phyloP scores from a whole-genome alignment of 371 early-diverging fungal species.

The Circinella umbellata region DNA sequence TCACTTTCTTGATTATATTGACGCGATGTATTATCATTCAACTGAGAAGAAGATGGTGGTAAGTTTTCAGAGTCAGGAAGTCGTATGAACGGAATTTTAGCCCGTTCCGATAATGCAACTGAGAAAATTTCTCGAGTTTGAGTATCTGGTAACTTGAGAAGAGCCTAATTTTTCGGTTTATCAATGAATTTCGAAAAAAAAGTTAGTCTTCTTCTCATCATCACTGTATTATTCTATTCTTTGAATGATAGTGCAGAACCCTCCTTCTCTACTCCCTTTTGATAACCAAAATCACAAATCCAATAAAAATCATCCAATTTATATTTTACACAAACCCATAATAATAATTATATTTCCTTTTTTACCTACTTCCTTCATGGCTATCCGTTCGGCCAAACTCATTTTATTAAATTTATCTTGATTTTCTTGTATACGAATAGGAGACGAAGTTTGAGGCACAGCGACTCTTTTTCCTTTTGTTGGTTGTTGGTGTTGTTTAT shows the following conservation, averaged over 20 bases:
- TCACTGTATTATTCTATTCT: conserved; percentile 3
- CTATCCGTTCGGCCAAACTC: background rate
- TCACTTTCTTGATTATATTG: background rate
- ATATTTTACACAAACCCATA: background rate
- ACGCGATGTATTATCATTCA: conserved; percentile 3
- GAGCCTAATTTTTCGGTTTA: background rate
- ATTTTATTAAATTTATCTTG: conserved; percentile 3
- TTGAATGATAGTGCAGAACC: background rate
- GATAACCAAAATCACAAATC: background rate
- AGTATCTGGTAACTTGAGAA: conserved; percentile 19
- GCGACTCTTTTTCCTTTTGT: conserved; percentile 3
- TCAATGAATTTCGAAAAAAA: background rate
- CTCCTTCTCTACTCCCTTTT: too few relatives aligned
- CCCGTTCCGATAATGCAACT: conserved; percentile 15
- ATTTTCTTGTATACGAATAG: background rate
- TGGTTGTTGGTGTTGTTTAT: conserved; percentile 4
- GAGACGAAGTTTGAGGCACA: background rate
- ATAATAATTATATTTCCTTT: background rate
- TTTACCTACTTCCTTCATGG: conserved; percentile 16
- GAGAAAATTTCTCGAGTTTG: conserved; percentile 27
- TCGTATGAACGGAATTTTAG: conserved; percentile 20
- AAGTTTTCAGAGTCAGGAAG: conserved; percentile 15
- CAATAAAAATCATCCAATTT: too few relatives aligned
- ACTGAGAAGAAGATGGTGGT: background rate
- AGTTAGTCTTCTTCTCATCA: background rate